Base-by-base conservation (phyloP, 441 rosid species). In the Pelargonium myrrhifolium region DNA sequence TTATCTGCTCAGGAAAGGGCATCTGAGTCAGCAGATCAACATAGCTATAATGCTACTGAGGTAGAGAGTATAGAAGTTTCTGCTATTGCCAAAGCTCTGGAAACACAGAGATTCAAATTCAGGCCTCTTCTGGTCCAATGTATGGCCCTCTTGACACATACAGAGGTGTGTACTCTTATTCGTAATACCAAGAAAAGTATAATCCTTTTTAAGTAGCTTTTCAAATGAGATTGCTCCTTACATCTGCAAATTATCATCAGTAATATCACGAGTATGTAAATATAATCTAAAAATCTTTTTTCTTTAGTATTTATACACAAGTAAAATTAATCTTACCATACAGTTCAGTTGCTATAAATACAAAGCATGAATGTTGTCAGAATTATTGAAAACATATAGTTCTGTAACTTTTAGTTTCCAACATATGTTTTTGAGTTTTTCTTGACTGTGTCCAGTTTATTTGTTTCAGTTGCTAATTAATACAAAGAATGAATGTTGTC, bases 61-160 rank as follows among this genome's bases (percentile, higher is more conserved):
- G 68, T 72, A 21, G 62, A 72, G 78, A 51, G 21, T 68, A 65
- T 89, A 72, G 92, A 89, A 78, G 79, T 83, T 80, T 82, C 89
- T 76, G 84, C 80, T 60, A 74, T 77, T 73, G 53, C 81, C 68
- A 82, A 79, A 55, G 81, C 76, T 69, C 75, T 91, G 72, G 92
- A 84, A 75, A 67, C 76, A 65, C 96, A 92, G 65, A 85, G 88
- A 78, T 86, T 71, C 77, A 92, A 86, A 64, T 92, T 89, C 84
- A 86, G 97, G 87, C 86, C 89, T 66, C 90, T 92, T 72, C 83
- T 47, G 69, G 75, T 73, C 58, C 89, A 79, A 22, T 87, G 90
- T 82, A 81, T 84, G 58, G 75, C 84, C 73, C 82, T 89, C 79
- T 72, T 92, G 81, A 83, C 82, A 56, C 72, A 82, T 79, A 82